phyloP scores from a whole-genome alignment of 192 early-diverging fungal genomes.

The Coemansia sp. region DNA sequence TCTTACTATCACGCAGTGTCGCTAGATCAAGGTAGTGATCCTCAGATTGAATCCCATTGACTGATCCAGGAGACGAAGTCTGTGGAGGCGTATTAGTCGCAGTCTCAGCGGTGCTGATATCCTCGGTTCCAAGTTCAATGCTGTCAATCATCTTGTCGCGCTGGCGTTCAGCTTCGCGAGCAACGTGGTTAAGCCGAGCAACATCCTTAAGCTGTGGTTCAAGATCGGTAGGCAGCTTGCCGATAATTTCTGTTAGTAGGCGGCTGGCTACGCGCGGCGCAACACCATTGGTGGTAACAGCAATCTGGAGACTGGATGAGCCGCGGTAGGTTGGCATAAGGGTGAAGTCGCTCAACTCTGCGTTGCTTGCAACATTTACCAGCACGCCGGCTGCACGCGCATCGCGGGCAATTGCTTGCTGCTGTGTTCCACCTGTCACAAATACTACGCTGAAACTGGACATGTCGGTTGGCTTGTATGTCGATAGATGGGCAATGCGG shows the following conservation, averaged over 20 bases:
- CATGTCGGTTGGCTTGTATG: slow-evolving; percentile 23
- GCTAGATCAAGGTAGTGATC: slow-evolving; percentile 19
- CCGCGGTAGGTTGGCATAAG: slow-evolving; percentile 75
- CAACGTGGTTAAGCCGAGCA: slow-evolving; percentile 47
- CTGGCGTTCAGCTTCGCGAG: slow-evolving; percentile 54
- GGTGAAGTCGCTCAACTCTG: slow-evolving; percentile 76
- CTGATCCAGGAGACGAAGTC: slow-evolving; percentile 31
- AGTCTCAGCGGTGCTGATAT: slow-evolving; percentile 27
- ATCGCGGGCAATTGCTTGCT: slow-evolving; percentile 29
- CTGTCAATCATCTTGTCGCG: slow-evolving; percentile 38
- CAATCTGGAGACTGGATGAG: slow-evolving; percentile 67
- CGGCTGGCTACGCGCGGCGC: slow-evolving; percentile 67
- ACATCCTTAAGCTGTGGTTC: slow-evolving; percentile 63
- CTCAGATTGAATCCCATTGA: slow-evolving; percentile 20
- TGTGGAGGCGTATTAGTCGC: slow-evolving; percentile 34
- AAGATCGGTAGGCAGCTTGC: slow-evolving; percentile 59
- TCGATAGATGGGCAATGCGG: slow-evolving; percentile 1
- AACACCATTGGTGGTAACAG: slow-evolving; percentile 74
- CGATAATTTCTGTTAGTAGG: slow-evolving; percentile 62
- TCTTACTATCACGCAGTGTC: slow-evolving; percentile 12
- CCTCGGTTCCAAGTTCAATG: slow-evolving; percentile 50
- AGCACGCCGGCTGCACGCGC: slow-evolving; percentile 62
- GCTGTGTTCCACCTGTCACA: slow-evolving; percentile 45
- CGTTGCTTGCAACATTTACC: slow-evolving; percentile 74
- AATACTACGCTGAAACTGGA: slow-evolving; percentile 32